These are phyloP conservation scores for Podosphaera aphanis DNA, from an alignment of 2,329 filamentous ascomycete species.

Conservation along the genomic window DNA sequence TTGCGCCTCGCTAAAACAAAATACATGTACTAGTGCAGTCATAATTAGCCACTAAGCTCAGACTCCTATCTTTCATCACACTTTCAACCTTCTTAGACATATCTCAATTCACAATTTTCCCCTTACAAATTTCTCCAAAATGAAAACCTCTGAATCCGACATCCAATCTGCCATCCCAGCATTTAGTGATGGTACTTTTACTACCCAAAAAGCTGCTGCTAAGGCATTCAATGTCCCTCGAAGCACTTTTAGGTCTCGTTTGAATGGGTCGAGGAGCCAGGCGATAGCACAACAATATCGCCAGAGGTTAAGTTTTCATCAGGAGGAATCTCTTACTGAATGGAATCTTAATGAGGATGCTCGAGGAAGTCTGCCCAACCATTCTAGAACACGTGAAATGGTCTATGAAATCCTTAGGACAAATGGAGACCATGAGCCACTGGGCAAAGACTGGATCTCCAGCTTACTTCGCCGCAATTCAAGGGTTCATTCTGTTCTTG, in stretches of 20 bases:
- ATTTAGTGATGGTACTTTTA: not conserved
- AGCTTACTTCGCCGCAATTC: too few species aligned
- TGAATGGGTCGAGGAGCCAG: not conserved
- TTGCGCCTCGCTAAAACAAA: too few species aligned
- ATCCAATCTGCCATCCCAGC: not conserved
- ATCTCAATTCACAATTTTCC: too few species aligned
- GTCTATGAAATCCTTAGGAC: not conserved
- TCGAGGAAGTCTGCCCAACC: not conserved
- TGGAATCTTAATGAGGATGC: not conserved
- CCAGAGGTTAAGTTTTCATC: not conserved
- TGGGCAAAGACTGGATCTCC: too few species aligned
- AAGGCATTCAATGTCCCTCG: not conserved
- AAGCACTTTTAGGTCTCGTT: not conserved
- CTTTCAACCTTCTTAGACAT: too few species aligned
- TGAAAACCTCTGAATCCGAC: not conserved
- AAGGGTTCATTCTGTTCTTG: too few species aligned
- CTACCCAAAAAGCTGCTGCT: not conserved
- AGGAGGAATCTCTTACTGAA: not conserved
- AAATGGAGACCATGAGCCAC: too few species aligned
- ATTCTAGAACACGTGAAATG: not conserved
- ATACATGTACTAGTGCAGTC: too few species aligned
- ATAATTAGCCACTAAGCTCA: too few species aligned
- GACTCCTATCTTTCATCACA: too few species aligned
- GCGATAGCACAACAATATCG: not conserved
- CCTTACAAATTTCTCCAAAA: not conserved